These are phyloP conservation scores for Fomitopsis serialis DNA, from an alignment of 768 basidiomycete genomes.

Conservation along the genomic window DNA sequence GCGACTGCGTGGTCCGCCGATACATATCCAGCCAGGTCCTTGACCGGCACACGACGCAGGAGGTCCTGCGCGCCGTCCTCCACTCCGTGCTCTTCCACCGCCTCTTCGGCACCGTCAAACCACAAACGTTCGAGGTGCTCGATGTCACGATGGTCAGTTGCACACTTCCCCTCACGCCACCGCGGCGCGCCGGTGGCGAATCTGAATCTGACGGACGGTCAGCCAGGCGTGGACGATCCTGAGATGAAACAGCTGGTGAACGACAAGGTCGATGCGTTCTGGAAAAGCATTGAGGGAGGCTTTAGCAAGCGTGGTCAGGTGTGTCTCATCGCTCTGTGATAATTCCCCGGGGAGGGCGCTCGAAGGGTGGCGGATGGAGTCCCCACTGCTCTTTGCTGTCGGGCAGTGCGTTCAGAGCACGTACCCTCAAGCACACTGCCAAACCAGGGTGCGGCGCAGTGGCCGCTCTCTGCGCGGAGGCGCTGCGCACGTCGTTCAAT, in stretches of 20 bases:
- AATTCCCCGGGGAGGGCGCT: too few relatives aligned
- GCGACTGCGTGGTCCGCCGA: conserved; percentile 6
- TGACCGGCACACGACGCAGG: conserved; percentile 67
- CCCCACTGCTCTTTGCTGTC: too few relatives aligned
- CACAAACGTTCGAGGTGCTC: conserved; percentile 70
- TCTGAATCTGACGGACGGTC: not conserved
- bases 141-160: conserved; percentile 76
- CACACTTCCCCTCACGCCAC: too few relatives aligned
- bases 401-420: too few relatives aligned
- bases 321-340: conserved; percentile 5
- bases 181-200: not conserved
- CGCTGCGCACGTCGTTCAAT: too few relatives aligned
- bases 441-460: too few relatives aligned
- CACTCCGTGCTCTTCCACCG: conserved; percentile 83
- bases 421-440: too few relatives aligned
- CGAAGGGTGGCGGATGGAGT: too few relatives aligned
- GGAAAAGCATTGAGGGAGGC: conserved; percentile 67
- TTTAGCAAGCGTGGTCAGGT: conserved; percentile 69
- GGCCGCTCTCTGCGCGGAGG: too few relatives aligned
- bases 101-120: conserved; percentile 74
- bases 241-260: conserved; percentile 68
- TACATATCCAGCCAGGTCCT: conserved; percentile 43
- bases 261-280: conserved; percentile 74
- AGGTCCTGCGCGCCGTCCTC: conserved; percentile 71
- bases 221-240: conserved; percentile 73